These are phyloP conservation scores for Baorangia bicolor DNA, from an alignment of 768 basidiomycete genomes.

Conservation along the genomic window DNA sequence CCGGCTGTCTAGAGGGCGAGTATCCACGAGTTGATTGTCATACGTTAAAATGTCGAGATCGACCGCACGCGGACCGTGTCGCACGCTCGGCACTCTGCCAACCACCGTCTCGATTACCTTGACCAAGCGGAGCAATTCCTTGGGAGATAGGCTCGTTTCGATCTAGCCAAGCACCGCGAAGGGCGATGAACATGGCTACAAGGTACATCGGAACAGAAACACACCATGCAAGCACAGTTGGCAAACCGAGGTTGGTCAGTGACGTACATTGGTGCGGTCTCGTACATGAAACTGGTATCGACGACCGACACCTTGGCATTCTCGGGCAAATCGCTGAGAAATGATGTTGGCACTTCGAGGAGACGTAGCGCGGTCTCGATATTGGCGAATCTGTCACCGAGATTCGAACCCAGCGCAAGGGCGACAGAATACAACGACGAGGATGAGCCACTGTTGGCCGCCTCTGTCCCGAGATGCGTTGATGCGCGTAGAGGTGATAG, in stretches of 20 bases:
- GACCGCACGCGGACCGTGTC: conserved; percentile 86
- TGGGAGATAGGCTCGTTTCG: conserved; percentile 67
- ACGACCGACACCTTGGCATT: conserved; percentile 44
- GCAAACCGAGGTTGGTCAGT: conserved; percentile 85
- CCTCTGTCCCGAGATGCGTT: background rate
- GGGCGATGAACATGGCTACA: background rate
- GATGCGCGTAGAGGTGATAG: background rate
- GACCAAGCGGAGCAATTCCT: conserved; percentile 55
- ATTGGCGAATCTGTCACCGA: conserved; percentile 83
- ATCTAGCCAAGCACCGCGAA: conserved; percentile 40
- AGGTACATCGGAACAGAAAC: conserved; percentile 26
- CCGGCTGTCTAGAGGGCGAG: conserved; percentile 42
- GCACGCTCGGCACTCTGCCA: conserved; percentile 75
- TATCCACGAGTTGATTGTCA: conserved; percentile 57
- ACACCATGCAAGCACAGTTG: conserved; percentile 89
- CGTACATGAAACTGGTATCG: conserved; percentile 90
- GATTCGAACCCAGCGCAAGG: conserved; percentile 86
- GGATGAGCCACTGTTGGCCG: too few species aligned
- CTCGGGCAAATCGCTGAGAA: conserved; percentile 24
- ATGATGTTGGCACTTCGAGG: conserved; percentile 51
- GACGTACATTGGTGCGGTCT: conserved; percentile 95
- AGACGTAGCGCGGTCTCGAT: conserved; percentile 75
- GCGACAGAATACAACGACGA: conserved; percentile 42
- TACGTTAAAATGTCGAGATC: conserved; percentile 80
- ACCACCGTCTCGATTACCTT: conserved; percentile 74